Conservation (phyloP, 2,329 filamentous ascomycete species). For the Emergomyces orientalis region DNA sequence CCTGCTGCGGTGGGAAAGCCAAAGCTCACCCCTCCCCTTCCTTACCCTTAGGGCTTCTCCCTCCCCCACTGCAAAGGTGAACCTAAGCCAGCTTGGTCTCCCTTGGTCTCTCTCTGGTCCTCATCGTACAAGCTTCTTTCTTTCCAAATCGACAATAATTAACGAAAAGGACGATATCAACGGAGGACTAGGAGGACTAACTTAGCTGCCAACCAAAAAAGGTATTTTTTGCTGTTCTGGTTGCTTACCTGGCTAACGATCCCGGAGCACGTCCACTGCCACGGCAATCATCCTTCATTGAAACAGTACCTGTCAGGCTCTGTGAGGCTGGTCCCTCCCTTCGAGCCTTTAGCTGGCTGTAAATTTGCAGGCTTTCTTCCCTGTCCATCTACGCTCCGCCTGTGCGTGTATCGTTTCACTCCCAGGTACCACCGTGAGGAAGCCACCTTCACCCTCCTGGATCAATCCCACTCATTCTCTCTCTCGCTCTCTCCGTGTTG, state of each 20-base stretch:
- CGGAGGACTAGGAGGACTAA: not conserved
- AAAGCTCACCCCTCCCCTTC: not conserved
- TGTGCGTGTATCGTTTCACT: constrained; percentile 3
- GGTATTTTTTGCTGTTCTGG: not conserved
- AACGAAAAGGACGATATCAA: not conserved
- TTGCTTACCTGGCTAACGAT: not conserved
- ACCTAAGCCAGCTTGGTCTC: too few relatives aligned
- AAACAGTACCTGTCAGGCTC: not conserved
- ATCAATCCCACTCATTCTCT: not conserved
- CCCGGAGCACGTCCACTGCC: too few relatives aligned
- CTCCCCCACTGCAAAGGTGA: too few relatives aligned
- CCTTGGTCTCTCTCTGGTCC: not conserved
- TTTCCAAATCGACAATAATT: not conserved
- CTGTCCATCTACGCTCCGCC: not conserved
- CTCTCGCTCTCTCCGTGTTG: not conserved
- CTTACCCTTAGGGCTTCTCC: too few relatives aligned
- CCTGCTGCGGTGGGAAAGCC: not conserved
- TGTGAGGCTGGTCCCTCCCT: not conserved
- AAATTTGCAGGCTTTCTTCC: not conserved
- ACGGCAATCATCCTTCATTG: not conserved
- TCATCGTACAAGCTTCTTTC: not conserved
- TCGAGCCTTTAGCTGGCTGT: not conserved
- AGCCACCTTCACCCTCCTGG: not conserved
- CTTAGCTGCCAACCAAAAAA: not conserved
- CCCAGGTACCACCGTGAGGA: constrained; percentile 6